Base-by-base conservation (phyloP, 345 rosid genomes). In the Gossypium bickii region DNA sequence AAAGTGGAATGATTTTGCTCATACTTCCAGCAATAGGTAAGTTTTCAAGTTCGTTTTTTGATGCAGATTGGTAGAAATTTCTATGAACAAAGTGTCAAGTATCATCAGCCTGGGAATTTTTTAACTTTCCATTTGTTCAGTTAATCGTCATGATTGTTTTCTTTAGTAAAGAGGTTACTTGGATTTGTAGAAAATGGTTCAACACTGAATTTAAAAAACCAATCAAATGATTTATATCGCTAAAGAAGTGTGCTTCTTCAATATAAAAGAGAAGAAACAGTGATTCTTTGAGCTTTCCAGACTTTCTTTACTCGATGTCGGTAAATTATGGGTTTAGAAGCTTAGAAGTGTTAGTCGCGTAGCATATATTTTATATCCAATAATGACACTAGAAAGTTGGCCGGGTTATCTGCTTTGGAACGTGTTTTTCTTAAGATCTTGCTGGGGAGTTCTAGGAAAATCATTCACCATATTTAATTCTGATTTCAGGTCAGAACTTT, bases 21-120 rank as follows among this genome's bases (percentile, higher is more conserved):
- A 62, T 71, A 90, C 98, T 67, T 94, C 97, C 9, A 74, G 47
- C 25, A 89, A 90, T 61, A 89, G 98, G 93, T 74, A 60, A 47
- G 76, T 66, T 71, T 71, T 70, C 47, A 70, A 49, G 1, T 29
- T 34, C 47, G 29, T 49, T n/a, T 59, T 27, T 18, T 10, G 34
- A 12, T 45, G 17, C 13, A 12, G 6, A 43, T 20, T 45, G 53
- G 11, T 66, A 45, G 53, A 20, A 44, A 44, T 66, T 66, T 66
- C 53, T 20, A 20, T 45, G 29, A 64, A 64, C 58, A 53, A 7
- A 16, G 58, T 53, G 27, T 34, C 38, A 15, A n/a, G 27, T 41
- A n/a, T 18, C 22, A n/a, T 65, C 69, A 57, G 27, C 61, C 51
- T 9, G 6, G 69, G 52, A 43, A 18, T 5, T 18, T 44, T 65